Conservation (phyloP, 306 rosid species). For the Trichosanthes cucumerina region DNA sequence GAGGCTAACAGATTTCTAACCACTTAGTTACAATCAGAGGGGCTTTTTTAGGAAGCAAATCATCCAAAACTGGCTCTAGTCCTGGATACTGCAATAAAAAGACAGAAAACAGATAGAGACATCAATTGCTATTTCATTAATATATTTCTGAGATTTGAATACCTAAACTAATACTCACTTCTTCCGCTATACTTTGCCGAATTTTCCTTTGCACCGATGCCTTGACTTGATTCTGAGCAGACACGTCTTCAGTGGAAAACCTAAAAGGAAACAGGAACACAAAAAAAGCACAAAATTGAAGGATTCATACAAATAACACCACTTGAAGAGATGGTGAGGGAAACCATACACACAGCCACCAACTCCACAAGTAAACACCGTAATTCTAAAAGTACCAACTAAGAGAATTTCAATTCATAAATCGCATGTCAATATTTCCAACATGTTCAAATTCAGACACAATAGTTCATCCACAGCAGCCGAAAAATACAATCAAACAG, state of each 20-base stretch:
- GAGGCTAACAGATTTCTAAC: conserved; percentile 26
- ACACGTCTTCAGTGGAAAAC: conserved; percentile 82
- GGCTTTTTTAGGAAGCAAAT: conserved; percentile 89
- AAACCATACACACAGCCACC: not conserved
- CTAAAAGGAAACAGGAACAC: conserved; percentile 18
- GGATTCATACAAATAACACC: not conserved
- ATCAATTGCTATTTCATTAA: not conserved
- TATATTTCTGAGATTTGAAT: not conserved
- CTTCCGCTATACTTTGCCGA: conserved; percentile 93
- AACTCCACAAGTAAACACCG: not conserved
- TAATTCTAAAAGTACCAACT: not conserved
- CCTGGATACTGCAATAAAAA: conserved; percentile 73
- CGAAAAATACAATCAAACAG: not conserved
- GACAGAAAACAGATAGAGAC: not conserved
- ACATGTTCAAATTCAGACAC: not conserved
- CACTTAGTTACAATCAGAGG: conserved; percentile 92
- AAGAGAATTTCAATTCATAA: not conserved
- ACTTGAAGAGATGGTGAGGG: not conserved
- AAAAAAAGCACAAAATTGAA: not conserved
- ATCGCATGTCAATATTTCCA: not conserved
- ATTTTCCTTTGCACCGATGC: conserved; percentile 92
- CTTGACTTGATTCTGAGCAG: conserved; percentile 98
- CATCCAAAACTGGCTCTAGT: conserved; percentile 86
- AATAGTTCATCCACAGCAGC: not conserved
- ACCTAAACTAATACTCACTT: conserved; percentile 37